Conservation (phyloP, 1,284 basidiomycete genomes). For the Ceratobasidium sp. region DNA sequence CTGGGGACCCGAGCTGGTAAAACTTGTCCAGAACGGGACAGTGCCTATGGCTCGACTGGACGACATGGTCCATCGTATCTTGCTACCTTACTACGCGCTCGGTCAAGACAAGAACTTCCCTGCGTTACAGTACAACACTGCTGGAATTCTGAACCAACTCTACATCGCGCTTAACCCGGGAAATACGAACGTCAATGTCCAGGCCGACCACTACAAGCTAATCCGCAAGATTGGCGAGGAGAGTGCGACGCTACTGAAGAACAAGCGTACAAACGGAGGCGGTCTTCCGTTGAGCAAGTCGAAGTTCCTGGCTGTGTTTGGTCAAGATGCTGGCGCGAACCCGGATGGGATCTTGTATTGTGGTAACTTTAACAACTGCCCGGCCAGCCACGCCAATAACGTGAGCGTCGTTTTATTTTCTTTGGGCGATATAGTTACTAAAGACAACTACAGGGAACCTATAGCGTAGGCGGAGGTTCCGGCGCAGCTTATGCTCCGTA, state of each 20-base stretch:
- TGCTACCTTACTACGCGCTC: constrained; percentile 51
- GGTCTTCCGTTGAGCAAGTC: constrained; percentile 48
- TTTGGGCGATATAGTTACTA: constrained; percentile 67
- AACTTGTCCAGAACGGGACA: constrained; percentile 71
- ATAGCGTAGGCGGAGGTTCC: constrained; percentile 14
- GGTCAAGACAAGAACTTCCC: constrained; percentile 49
- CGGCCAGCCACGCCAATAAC: constrained; percentile 76
- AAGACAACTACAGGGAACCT: constrained; percentile 54
- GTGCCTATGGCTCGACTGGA: constrained; percentile 54
- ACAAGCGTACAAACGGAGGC: constrained; percentile 57
- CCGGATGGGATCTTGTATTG: constrained; percentile 56
- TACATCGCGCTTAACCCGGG: constrained; percentile 46
- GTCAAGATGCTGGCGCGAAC: constrained; percentile 20
- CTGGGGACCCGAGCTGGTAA: constrained; percentile 67
- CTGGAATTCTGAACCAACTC: background rate
- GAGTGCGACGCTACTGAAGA: constrained; percentile 84
- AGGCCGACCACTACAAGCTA: constrained; percentile 9
- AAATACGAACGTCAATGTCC: constrained; percentile 41
- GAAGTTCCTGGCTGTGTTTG: constrained; percentile 41
- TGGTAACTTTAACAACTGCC: constrained; percentile 71
- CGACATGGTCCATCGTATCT: constrained; percentile 46
- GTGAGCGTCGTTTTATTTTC: constrained; percentile 54
- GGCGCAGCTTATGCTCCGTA: constrained; percentile 54
- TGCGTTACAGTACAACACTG: constrained; percentile 34
- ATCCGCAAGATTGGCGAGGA: constrained; percentile 73